Evolutionary conservation across 768 basidiomycete species (phyloP).

Genomic region (Russula dissimulans): DNA sequence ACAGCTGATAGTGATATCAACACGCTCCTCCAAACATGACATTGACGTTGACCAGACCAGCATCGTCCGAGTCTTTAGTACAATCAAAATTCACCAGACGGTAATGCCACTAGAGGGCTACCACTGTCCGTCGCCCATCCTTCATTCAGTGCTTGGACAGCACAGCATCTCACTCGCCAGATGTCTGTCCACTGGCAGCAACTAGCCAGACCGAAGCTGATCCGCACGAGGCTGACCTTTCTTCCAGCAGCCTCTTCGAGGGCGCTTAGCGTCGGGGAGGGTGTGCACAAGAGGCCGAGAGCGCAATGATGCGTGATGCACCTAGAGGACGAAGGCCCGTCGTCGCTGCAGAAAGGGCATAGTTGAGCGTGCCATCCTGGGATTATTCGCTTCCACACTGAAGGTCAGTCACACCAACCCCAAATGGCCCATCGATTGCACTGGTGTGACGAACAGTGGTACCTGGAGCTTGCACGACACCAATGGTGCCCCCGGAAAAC

Average conservation of each 20-base stretch:
- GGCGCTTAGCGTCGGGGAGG: constrained; percentile 30
- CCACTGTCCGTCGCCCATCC: neutral
- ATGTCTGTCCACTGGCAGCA: constrained; percentile 56
- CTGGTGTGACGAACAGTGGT: constrained; percentile 49
- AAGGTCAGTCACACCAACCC: constrained; percentile 41
- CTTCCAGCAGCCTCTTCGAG: constrained; percentile 53
- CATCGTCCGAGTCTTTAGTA: no score
- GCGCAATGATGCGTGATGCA: constrained; percentile 61
- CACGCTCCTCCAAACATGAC: no score
- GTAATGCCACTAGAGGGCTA: no score
- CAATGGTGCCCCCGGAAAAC: constrained; percentile 79
- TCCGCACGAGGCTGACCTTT: constrained; percentile 65
- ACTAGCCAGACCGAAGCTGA: constrained; percentile 73
- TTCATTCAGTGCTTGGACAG: constrained; percentile 6
- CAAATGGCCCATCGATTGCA: constrained; percentile 63
- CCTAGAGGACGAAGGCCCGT: constrained; percentile 70
- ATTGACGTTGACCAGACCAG: no score
- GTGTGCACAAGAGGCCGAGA: constrained; percentile 54
- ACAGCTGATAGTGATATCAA: no score
- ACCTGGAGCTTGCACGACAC: constrained; percentile 77
- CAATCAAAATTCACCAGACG: no score
- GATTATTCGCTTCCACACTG: neutral
- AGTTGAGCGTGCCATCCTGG: constrained; percentile 83
- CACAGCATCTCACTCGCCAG: constrained; percentile 29
- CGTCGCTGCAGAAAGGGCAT: constrained; percentile 68